These are phyloP conservation scores for Elsinoe batatas DNA, from an alignment of 2,329 filamentous ascomycete genomes.

Conservation along the genomic window DNA sequence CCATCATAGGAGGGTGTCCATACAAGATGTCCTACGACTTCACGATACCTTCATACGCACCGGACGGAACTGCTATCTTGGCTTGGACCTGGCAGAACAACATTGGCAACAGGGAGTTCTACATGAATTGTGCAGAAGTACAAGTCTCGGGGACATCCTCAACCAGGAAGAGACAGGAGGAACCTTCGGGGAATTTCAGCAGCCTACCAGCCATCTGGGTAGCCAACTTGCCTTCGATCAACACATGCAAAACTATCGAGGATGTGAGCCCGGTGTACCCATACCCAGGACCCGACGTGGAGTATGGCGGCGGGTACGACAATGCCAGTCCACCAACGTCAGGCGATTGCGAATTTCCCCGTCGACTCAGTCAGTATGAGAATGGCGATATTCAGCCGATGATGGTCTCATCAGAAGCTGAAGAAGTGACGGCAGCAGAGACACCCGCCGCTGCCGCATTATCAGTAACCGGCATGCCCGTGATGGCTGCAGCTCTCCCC, in stretches of 20 bases:
- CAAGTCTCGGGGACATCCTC: constrained; percentile 19
- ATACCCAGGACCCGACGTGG: constrained; percentile 31
- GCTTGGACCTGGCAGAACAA: constrained; percentile 52
- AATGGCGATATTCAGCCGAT: not conserved
- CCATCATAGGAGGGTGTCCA: constrained; percentile 50
- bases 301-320: constrained; percentile 29
- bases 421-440: not conserved
- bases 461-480: not conserved
- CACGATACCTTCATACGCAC: constrained; percentile 53
- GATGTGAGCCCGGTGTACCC: constrained; percentile 32
- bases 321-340: constrained; percentile 20
- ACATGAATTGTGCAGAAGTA: constrained; percentile 74
- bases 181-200: constrained; percentile 13
- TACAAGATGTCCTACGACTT: constrained; percentile 51
- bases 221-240: constrained; percentile 34
- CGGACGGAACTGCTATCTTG: constrained; percentile 52
- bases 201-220: constrained; percentile 35
- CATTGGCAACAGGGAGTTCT: constrained; percentile 67
- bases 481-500: constrained; percentile 1
- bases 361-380: constrained; percentile 23
- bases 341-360: constrained; percentile 25
- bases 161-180: constrained; percentile 16
- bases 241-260: constrained; percentile 31
- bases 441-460: not conserved
- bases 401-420: not conserved